phyloP scores from a whole-genome alignment of 495 filamentous ascomycete genomes.

The Sordaria brevicollis region DNA sequence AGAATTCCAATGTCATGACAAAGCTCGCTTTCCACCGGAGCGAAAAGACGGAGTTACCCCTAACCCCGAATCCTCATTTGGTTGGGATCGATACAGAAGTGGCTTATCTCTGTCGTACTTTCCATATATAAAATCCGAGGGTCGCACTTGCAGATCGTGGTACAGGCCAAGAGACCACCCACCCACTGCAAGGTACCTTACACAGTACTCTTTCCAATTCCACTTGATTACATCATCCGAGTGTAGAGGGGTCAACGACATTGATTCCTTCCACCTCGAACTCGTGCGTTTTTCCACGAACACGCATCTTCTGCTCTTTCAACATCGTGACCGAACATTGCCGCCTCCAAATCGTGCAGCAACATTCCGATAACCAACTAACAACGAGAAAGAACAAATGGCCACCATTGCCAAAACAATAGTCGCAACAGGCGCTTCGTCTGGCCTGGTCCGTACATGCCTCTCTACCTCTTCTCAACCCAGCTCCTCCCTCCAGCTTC shows the following conservation, averaged over 20 bases:
- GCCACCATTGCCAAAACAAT: conserved; percentile 28
- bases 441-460: conserved; percentile 30
- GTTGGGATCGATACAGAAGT: background rate
- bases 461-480: background rate
- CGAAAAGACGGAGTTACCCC: background rate
- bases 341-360: background rate
- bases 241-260: background rate
- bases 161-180: background rate
- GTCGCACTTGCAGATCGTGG: background rate
- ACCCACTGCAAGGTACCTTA: background rate
- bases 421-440: conserved; percentile 34
- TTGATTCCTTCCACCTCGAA: background rate
- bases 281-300: background rate
- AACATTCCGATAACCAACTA: background rate
- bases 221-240: background rate
- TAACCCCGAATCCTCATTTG: background rate
- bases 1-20: too few relatives aligned
- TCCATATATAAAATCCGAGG: background rate
- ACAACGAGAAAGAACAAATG: conserved; percentile 12
- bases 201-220: too few relatives aligned
- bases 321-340: background rate
- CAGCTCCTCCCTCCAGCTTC: background rate
- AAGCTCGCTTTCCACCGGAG: too few relatives aligned
- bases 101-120: background rate
- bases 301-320: background rate